phyloP scores from a whole-genome alignment of 305 asterid species.

The Fraxinus albicans region DNA sequence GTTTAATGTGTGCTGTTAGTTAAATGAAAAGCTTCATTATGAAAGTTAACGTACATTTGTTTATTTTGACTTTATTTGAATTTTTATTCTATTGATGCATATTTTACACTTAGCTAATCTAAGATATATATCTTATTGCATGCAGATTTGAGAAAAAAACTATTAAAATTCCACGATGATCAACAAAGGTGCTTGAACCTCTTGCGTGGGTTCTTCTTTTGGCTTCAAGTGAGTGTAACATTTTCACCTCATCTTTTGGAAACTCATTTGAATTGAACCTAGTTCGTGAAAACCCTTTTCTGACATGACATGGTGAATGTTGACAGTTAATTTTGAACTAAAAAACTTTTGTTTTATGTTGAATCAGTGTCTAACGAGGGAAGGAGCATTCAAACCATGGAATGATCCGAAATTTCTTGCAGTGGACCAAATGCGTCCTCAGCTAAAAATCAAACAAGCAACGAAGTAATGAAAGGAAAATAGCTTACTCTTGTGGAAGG shows the following conservation, averaged over 20 bases:
- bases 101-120: not conserved
- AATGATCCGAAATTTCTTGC: not conserved
- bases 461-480: not conserved
- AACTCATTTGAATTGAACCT: not conserved
- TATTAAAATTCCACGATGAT: constrained; percentile 18
- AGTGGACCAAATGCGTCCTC: not conserved
- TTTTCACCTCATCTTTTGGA: not conserved
- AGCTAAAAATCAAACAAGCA: not conserved
- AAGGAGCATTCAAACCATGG: not conserved
- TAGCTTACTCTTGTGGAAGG: not conserved
- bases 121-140: not conserved
- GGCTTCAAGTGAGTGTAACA: constrained; percentile 43
- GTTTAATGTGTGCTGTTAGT: not conserved
- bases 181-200: constrained; percentile 31
- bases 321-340: not conserved
- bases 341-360: not conserved
- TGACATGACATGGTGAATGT: not conserved
- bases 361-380: not conserved
- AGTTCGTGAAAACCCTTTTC: not conserved
- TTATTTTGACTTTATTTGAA: not conserved
- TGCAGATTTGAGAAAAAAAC: constrained; percentile 42
- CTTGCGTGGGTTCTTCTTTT: constrained; percentile 57
- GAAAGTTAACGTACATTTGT: not conserved
- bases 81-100: not conserved
- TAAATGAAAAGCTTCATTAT: not conserved